Percentiles rank a stretch among this genome's conserved stretches.
These are phyloP conservation scores for Dothidotthia symphoricarpi DNA, from an alignment of 2,329 filamentous ascomycete species.

Conservation along the genomic window DNA sequence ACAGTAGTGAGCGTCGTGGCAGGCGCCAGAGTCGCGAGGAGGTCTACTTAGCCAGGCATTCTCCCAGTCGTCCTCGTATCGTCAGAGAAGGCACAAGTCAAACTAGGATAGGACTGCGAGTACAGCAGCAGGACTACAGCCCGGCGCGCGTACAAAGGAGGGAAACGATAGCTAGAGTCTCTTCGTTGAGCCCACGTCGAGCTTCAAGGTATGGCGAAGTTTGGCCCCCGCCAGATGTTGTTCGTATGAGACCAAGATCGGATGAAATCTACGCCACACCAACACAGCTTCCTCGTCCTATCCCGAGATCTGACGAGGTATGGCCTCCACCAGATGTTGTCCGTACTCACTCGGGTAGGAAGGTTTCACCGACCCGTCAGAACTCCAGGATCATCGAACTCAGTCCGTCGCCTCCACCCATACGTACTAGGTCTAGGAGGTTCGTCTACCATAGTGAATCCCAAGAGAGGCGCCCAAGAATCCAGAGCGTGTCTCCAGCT, in stretches of 20 bases:
- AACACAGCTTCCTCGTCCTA: conserved; percentile 2
- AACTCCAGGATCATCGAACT: conserved; percentile 24
- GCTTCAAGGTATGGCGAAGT: conserved; percentile 18
- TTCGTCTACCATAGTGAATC: conserved; percentile 17
- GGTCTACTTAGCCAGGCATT: conserved; percentile 14
- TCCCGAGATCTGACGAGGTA: conserved; percentile 15
- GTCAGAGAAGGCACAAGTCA: conserved; percentile 20
- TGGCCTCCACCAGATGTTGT: conserved; percentile 27
- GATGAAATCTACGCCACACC: conserved; percentile 3
- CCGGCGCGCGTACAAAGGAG: conserved; percentile 9
- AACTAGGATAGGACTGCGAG: conserved; percentile 24
- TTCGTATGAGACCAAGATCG: conserved; percentile 5
- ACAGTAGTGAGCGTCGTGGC: conserved; percentile 21
- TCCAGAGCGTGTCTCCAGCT: conserved; percentile 13
- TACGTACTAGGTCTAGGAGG: conserved; percentile 11
- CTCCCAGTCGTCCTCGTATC: conserved; percentile 17
- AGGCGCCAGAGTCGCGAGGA: conserved; percentile 24
- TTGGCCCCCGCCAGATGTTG: conserved; percentile 21
- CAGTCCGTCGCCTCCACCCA: conserved; percentile 24
- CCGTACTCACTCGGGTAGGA: conserved; percentile 23
- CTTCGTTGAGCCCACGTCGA: conserved; percentile 22
- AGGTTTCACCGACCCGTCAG: conserved; percentile 7
- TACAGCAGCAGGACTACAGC: conserved; percentile 18
- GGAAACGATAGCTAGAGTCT: conserved; percentile 13
- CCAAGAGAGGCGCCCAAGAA: conserved; percentile 12